These are phyloP conservation scores for Penicillium lividum DNA, from an alignment of 495 filamentous ascomycete genomes.

Conservation along the genomic window DNA sequence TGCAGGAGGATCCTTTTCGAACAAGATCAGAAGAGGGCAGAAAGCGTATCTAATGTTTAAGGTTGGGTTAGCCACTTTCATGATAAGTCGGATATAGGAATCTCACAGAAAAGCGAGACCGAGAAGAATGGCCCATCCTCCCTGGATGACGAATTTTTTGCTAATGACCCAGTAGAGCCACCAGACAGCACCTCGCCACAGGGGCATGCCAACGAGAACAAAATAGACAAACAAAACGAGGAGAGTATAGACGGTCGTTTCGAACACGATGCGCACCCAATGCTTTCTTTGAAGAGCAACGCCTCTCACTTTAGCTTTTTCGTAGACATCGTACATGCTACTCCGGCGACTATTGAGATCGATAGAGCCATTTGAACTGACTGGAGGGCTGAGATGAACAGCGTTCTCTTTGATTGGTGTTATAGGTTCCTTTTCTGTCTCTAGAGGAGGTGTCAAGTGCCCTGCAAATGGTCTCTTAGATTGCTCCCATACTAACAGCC, in stretches of 20 bases:
- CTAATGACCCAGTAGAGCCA: constrained; percentile 41
- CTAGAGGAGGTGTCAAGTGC: not conserved
- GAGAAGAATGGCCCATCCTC: constrained; percentile 39
- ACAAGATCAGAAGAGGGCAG: constrained; percentile 37
- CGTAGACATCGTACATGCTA: constrained; percentile 24
- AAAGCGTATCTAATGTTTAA: constrained; percentile 36
- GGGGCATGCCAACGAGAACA: constrained; percentile 39
- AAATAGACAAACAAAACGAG: constrained; percentile 39
- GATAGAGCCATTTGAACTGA: constrained; percentile 9
- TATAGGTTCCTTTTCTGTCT: constrained; percentile 18
- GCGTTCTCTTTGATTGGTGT: constrained; percentile 18
- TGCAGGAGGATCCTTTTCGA: constrained; percentile 36
- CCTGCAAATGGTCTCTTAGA: not conserved
- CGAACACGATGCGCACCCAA: constrained; percentile 38
- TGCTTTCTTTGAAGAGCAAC: constrained; percentile 33
- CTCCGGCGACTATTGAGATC: constrained; percentile 11
- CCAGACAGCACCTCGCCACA: constrained; percentile 46
- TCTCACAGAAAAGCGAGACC: constrained; percentile 36
- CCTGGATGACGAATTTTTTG: constrained; percentile 38
- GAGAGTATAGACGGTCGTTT: constrained; percentile 36
- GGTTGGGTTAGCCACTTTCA: not conserved
- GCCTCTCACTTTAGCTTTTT: constrained; percentile 31
- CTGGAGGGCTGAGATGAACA: constrained; percentile 11
- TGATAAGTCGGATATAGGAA: not conserved
- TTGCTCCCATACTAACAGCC: constrained; percentile 11